phyloP scores from a whole-genome alignment of 2,329 filamentous ascomycete species.

The Aureobasidium sp. region DNA sequence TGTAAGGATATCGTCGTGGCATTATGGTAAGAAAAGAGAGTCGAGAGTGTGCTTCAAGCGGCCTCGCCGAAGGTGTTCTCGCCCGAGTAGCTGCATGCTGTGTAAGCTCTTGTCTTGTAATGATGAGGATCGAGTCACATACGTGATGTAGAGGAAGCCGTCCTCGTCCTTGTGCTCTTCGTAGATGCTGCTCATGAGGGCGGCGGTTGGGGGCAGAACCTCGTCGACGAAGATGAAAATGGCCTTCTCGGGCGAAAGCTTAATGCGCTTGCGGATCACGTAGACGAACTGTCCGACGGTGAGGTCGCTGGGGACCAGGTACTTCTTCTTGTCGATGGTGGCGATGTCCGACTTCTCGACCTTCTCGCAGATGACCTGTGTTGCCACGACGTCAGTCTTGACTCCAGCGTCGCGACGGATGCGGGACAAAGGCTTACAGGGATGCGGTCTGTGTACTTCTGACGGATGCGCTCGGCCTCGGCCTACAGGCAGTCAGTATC shows the following conservation, averaged over 20 bases:
- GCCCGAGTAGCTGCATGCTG: constrained; percentile 67
- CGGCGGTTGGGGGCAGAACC: constrained; percentile 90
- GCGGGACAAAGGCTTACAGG: constrained; percentile 59
- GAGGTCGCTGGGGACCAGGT: constrained; percentile 92
- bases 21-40: background rate
- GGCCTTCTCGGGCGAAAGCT: constrained; percentile 96
- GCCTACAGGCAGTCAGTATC: constrained; percentile 39
- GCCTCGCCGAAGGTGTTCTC: constrained; percentile 90
- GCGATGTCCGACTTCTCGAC: constrained; percentile 99
- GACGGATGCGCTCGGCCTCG: constrained; percentile 96
- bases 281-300: constrained; percentile 99
- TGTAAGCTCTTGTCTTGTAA: constrained; percentile 19
- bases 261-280: constrained; percentile 99
- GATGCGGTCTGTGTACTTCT: constrained; percentile 98
- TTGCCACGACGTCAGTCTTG: constrained; percentile 8
- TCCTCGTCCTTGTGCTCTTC: constrained; percentile 91
- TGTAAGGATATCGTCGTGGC: constrained; percentile 1
- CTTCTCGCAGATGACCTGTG: constrained; percentile 97
- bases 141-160: constrained; percentile 97
- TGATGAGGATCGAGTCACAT: constrained; percentile 30
- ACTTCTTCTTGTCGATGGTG: constrained; percentile 99
- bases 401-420: constrained; percentile 6
- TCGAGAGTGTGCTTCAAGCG: constrained; percentile 21
- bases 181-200: constrained; percentile 98
- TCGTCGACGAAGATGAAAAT: constrained; percentile 99